Evolutionary conservation across 2,329 filamentous ascomycete species (phyloP), one percentile per base, ranked within the genome.

Genomic region (Neospermospora avenae): DNA sequence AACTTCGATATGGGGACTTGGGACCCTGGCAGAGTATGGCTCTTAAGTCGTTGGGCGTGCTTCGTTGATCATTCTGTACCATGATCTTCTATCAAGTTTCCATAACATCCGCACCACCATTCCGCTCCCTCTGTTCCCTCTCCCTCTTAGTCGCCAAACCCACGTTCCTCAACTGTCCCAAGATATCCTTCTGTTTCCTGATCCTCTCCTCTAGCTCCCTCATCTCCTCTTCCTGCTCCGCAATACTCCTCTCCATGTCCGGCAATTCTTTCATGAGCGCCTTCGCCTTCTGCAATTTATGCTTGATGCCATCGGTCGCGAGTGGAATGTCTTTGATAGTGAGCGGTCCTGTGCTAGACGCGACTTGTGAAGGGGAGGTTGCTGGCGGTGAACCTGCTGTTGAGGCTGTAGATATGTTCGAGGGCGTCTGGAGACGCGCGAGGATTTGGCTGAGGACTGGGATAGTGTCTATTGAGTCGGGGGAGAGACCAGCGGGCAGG

Each of bases 391-490:
- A 66, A n/a, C 69, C 65, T 59, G 69, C 68, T 10, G 67, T 60
- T 20, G 62, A 68, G 11, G 67, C 60, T 51, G 74, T 48, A 20
- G 28, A 34, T 28, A 28, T 45, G 28, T 65, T 5, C 73, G 72
- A 46, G 75, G 76, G 74, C 48, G 76, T 72, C 67, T 89, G 84
- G 18, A 97, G 83, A 54, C 90, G 89, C 66, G 85, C 80, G 63
- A 97, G 85, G 67, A 96, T 84, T 61, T 86, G 81, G 70, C 91
- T 87, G 57, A 97, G 84, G 70, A 92, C 86, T 25, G 92, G 91
- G 57, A 96, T 83, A 67, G 91, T 85, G 78, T 96, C 93, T 77
- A 97, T 91, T 53, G 86, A 85, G 74, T 93, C 88, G 28, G 93
- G 89, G 53, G 90, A 84, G 63, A 95, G 88, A 58, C 88, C 85